Base-by-base conservation (phyloP, 768 basidiomycete genomes). In the Amanita inopinata region DNA sequence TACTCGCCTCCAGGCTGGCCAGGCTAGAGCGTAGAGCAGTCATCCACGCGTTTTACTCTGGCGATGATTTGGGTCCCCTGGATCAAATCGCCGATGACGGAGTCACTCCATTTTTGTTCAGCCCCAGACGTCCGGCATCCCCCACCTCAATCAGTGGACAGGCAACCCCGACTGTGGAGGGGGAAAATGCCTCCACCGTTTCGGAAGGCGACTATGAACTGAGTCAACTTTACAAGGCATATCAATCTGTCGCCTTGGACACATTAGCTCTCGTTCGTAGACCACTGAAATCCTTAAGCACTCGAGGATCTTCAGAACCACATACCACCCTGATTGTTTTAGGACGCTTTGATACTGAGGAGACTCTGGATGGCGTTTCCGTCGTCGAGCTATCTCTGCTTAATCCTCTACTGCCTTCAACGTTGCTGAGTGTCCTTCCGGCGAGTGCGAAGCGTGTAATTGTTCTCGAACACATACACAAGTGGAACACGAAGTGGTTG, bases 1-100 rank as follows among this genome's bases (percentile, higher is more conserved):
- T 97, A 25, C 73, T 98, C 12, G 89, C 90, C 10, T 80, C 87
- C 38, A 76, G 81, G 32, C 63, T 97, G 38, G 88, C 94, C 0
- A 71, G 71, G 27, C 59, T 70, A 5, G 77, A 84, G 52, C 67
- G 68, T 43, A 83, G 76, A 51, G 80, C 82, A 4, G 87, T 94
- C n/a, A 67, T 96, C 18, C 94, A 97, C 57, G 79, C 74, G 10
- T 96, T 91, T 61, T 79, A 83, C 52, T 55, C 66, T 5, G 61
- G 55, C 2, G 57, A 57, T 1, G 56, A 63, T 15, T 59, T 61
- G 11, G 65, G 70, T 19, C 49, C 56, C 4, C 55, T 74, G 8
- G 61, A 68, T 14, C 73, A 81, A 49, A 62, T 85, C 10, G 51
- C 71, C 6, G 79, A 79, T 47, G 78, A 77, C 19, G 62, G 73